A percentile compares a stretch with the other conserved stretches of the same genome.
phyloP scores from a whole-genome alignment of 768 basidiomycete genomes.

The Amanita jacksonii region DNA sequence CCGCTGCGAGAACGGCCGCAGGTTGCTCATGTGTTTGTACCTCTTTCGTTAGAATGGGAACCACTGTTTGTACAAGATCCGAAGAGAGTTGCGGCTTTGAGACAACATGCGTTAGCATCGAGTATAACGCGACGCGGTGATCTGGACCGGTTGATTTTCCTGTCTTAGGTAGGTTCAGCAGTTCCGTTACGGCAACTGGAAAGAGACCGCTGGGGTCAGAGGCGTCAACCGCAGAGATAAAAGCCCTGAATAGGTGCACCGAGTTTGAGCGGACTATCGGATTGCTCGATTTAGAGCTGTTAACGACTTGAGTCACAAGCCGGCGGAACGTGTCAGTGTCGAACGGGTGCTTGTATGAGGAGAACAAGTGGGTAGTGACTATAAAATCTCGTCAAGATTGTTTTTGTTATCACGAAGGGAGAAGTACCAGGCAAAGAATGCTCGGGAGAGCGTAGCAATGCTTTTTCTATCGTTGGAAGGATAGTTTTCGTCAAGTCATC shows the following conservation, averaged over 20 bases:
- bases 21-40: constrained; percentile 52
- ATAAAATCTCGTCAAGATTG: constrained; percentile 3
- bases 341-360: constrained; percentile 41
- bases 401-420: neutral
- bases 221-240: constrained; percentile 27
- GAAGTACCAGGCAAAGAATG: constrained; percentile 52
- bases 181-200: constrained; percentile 46
- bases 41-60: constrained; percentile 55
- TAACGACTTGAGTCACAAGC: constrained; percentile 49
- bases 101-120: constrained; percentile 54
- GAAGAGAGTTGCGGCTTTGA: constrained; percentile 33
- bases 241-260: constrained; percentile 42
- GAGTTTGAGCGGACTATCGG: constrained; percentile 47
- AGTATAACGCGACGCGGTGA: constrained; percentile 73
- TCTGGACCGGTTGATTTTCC: constrained; percentile 87
- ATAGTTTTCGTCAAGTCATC: constrained; percentile 45
- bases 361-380: constrained; percentile 55
- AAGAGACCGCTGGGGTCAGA: constrained; percentile 27
- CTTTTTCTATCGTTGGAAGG: constrained; percentile 43
- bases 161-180: constrained; percentile 55
- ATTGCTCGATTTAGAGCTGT: constrained; percentile 70
- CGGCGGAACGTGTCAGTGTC: constrained; percentile 38
- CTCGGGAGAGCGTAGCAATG: constrained; percentile 58
- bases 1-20: constrained; percentile 39
- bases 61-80: constrained; percentile 35